Evolutionary conservation across 495 filamentous ascomycete genomes (phyloP).

Genomic region (Zalerion maritima): DNA sequence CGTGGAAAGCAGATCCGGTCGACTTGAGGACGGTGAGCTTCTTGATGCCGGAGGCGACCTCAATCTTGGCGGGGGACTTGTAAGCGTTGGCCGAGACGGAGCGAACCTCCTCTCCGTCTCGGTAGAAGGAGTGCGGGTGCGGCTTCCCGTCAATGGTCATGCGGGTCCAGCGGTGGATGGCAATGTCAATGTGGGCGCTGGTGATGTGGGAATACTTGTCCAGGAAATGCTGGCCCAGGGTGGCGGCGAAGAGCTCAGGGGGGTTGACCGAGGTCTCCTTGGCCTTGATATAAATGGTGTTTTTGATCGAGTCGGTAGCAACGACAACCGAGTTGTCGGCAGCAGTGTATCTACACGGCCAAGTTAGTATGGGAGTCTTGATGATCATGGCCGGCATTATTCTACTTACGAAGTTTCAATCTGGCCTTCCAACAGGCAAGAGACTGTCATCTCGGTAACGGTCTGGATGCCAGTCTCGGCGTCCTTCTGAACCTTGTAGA

Average conservation of each 20-base stretch:
- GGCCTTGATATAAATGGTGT: constrained; percentile 86
- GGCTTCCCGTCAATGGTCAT: constrained; percentile 75
- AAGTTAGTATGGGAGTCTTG: constrained; percentile 6
- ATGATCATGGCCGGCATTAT: not conserved
- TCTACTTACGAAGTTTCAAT: constrained; percentile 68
- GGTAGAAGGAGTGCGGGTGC: constrained; percentile 92
- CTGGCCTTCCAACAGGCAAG: constrained; percentile 75
- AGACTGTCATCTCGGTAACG: constrained; percentile 90
- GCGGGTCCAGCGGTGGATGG: constrained; percentile 83
- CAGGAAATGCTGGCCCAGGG: constrained; percentile 76
- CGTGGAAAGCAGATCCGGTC: constrained; percentile 93
- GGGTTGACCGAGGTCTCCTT: constrained; percentile 89
- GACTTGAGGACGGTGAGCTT: constrained; percentile 86
- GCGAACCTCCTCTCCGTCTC: constrained; percentile 78
- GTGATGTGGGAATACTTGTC: constrained; percentile 78
- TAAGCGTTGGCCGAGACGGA: constrained; percentile 49
- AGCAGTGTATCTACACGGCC: constrained; percentile 54
- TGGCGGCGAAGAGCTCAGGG: constrained; percentile 80
- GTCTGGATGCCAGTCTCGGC: constrained; percentile 60
- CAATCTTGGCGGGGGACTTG: constrained; percentile 44
- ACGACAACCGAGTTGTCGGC: constrained; percentile 94
- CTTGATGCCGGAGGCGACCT: constrained; percentile 52
- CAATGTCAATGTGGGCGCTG: constrained; percentile 61
- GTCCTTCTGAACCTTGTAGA: constrained; percentile 83
- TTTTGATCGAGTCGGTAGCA: constrained; percentile 95